Percentiles rank a stretch among this genome's conserved stretches.
Conservation (phyloP, 345 rosid genomes). For the Aquilaria malaccensis region DNA sequence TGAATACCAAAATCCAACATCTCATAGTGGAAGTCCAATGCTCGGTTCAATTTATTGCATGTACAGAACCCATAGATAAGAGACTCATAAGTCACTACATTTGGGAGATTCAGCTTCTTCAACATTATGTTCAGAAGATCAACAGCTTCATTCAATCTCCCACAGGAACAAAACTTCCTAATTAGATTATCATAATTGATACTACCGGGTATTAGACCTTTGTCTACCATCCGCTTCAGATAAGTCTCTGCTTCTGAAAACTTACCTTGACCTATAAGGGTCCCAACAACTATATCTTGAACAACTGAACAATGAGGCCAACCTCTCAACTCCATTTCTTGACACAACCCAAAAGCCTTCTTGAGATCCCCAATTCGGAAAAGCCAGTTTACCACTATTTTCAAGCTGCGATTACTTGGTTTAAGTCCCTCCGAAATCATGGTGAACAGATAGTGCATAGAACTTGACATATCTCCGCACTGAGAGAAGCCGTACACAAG, state of each 20-base stretch:
- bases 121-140: slow-evolving; percentile 64
- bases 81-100: slow-evolving; percentile 50
- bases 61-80: slow-evolving; percentile 37
- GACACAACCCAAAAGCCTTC: slow-evolving; percentile 40
- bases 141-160: slow-evolving; percentile 38
- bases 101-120: slow-evolving; percentile 40
- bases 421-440: slow-evolving; percentile 53
- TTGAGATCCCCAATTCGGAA: slow-evolving; percentile 37
- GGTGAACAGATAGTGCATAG: slow-evolving; percentile 35
- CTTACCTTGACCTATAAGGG: slow-evolving; percentile 37
- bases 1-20: slow-evolving; percentile 46
- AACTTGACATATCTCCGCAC: slow-evolving; percentile 31
- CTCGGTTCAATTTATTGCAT: slow-evolving; percentile 31
- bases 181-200: slow-evolving; percentile 47
- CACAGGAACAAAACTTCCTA: slow-evolving; percentile 37
- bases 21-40: slow-evolving; percentile 59
- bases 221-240: slow-evolving; percentile 34
- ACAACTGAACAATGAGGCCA: slow-evolving; percentile 37
- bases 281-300: slow-evolving; percentile 39
- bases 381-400: slow-evolving; percentile 31
- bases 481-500: slow-evolving; percentile 51
- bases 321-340: slow-evolving; percentile 45
- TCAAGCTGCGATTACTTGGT: slow-evolving; percentile 55
- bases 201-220: slow-evolving; percentile 26
- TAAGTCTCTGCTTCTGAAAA: slow-evolving; percentile 48